Percentiles rank a stretch among this genome's conserved stretches.
Conservation (phyloP, 164 flowering plant species). For the Pachysandra terminalis region DNA sequence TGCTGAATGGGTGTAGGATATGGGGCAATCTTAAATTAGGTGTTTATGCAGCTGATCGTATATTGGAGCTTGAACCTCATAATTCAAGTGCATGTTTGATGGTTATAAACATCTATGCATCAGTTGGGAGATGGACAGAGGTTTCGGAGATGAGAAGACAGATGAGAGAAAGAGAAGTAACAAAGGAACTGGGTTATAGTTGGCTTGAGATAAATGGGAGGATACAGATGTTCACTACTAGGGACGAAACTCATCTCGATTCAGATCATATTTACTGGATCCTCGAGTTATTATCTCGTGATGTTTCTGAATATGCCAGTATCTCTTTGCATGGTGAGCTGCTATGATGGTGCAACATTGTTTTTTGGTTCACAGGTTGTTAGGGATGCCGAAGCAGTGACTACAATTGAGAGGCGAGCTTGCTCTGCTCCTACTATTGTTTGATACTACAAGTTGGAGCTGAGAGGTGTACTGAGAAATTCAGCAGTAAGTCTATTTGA, state of each 20-base stretch:
- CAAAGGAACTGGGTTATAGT: conserved; percentile 27
- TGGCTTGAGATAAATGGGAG: conserved; percentile 32
- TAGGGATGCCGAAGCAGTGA: neutral
- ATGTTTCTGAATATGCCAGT: neutral
- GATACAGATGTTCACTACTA: conserved; percentile 21
- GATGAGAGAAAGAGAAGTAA: conserved; percentile 22
- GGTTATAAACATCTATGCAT: conserved; percentile 24
- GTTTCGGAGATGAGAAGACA: conserved; percentile 18
- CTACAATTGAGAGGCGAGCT: neutral
- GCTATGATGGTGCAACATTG: neutral
- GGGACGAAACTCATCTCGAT: conserved; percentile 33
- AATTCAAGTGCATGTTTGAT: conserved; percentile 23
- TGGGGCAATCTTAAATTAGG: conserved; percentile 25
- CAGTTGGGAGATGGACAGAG: conserved; percentile 19
- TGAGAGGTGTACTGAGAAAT: neutral
- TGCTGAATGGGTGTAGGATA: conserved; percentile 33
- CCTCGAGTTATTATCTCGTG: conserved; percentile 20
- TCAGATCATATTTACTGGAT: conserved; percentile 18
- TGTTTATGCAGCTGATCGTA: conserved; percentile 17
- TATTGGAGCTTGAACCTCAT: conserved; percentile 25
- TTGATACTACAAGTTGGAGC: neutral
- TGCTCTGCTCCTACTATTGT: neutral
- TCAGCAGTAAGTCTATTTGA: neutral
- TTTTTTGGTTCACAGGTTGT: neutral
- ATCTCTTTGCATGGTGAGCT: neutral